A percentile compares a stretch with the other conserved stretches of the same genome.
Conservation (phyloP, 2,329 filamentous ascomycete species). For the Cladophialophora chaetospira region DNA sequence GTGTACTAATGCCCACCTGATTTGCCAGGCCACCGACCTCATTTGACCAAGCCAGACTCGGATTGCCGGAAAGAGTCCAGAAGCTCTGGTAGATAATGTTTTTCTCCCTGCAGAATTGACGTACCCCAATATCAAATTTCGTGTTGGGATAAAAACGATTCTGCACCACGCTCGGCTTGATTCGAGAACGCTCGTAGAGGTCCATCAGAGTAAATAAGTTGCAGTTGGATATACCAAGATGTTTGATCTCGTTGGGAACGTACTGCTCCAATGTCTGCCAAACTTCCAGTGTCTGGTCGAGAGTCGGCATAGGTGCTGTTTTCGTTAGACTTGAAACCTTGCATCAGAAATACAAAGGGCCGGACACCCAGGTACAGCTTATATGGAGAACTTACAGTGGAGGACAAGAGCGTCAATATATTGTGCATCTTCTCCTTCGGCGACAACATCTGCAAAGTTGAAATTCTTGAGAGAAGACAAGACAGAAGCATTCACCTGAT, state of each 20-base stretch:
- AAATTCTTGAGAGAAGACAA: constrained; percentile 64
- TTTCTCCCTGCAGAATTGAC: constrained; percentile 57
- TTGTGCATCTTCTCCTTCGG: constrained; percentile 40
- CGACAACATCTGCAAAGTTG: constrained; percentile 23
- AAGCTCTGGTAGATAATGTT: constrained; percentile 61
- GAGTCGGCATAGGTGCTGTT: constrained; percentile 54
- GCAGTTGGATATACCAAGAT: constrained; percentile 77
- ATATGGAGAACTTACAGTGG: no score
- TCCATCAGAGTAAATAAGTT: constrained; percentile 55
- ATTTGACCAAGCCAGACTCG: constrained; percentile 49
- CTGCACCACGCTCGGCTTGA: constrained; percentile 68
- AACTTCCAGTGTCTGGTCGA: constrained; percentile 60
- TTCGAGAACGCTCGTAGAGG: constrained; percentile 39
- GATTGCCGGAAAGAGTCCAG: constrained; percentile 64
- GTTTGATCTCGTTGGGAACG: constrained; percentile 64
- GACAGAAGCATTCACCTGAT: constrained; percentile 69
- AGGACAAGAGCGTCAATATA: constrained; percentile 63
- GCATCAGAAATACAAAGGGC: no score
- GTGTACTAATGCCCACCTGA: constrained; percentile 43
- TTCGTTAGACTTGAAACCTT: no score
- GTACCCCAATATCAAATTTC: constrained; percentile 61
- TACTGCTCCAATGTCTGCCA: constrained; percentile 69
- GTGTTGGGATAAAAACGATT: constrained; percentile 70
- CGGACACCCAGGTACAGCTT: no score
- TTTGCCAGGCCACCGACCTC: constrained; percentile 56